These are phyloP conservation scores for Podospora anserina DNA, from an alignment of 495 filamentous ascomycete genomes.

Conservation along the genomic window DNA sequence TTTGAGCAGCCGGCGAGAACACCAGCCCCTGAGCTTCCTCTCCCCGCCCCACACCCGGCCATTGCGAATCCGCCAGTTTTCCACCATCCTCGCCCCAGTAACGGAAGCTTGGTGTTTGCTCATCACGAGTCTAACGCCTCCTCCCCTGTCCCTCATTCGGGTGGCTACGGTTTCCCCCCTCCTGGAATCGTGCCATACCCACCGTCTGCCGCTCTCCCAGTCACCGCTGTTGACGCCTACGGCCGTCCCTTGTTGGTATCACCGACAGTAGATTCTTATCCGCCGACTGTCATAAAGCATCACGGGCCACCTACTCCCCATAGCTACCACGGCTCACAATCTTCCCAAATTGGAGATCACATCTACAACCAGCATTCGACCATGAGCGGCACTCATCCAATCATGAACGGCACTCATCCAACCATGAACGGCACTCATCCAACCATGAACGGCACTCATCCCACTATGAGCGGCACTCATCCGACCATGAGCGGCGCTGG, in stretches of 20 bases:
- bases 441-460: background rate
- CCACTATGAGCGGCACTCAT: background rate
- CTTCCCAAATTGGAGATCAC: conserved; percentile 37
- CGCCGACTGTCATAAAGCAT: conserved; percentile 35
- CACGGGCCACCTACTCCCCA: conserved; percentile 50
- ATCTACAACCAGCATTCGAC: conserved; percentile 29
- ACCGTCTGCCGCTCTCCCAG: conserved; percentile 20
- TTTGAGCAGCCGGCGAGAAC: conserved; percentile 5
- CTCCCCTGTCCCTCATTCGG: conserved; percentile 44
- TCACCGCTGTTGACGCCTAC: conserved; percentile 35
- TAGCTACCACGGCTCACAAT: conserved; percentile 55
- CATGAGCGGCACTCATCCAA: conserved; percentile 27
- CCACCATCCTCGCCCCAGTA: conserved; percentile 42
- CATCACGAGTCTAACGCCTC: conserved; percentile 47
- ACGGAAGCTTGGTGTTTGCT: conserved; percentile 45
- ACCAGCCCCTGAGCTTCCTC: conserved; percentile 11
- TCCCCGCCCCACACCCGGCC: conserved; percentile 14
- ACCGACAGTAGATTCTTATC: conserved; percentile 39
- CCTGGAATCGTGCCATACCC: conserved; percentile 29
- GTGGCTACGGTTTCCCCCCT: conserved; percentile 34
- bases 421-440: background rate
- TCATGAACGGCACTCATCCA: conserved; percentile 10
- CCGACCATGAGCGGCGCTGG: background rate
- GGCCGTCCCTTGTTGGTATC: conserved; percentile 34
- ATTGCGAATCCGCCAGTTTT: conserved; percentile 19